Evolutionary conservation across 2,329 filamentous ascomycete species (phyloP), one percentile per base, ranked within the genome.

Genomic region (Aureobasidium sp.): DNA sequence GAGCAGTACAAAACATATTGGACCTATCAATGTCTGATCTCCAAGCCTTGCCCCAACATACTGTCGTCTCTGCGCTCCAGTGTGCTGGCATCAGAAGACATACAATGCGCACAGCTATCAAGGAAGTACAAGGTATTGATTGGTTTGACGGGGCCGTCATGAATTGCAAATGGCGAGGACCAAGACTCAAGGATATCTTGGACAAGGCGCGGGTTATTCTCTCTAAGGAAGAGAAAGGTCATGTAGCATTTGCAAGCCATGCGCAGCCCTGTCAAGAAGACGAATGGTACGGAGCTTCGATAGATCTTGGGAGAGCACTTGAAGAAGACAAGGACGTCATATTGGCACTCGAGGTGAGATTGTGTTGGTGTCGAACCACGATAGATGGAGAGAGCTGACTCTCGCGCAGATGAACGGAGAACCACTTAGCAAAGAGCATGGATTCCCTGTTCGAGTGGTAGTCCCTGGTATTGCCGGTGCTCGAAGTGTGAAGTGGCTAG

Each of bases 401-500:
- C 5, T 29, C 32, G 36, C 46, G 78, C 39, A 79, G 52, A 89
- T 89, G 87, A 89, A 89, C 65, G 85, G 83, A 55, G 70, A 80
- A 62, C 77, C 83, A 0, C 75, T 89, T 1, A 84, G 85, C 0
- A 79, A 79, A 1, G 86, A 88, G 63, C 87, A 89, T 67, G 87
- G 87, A 0, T 88, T 80, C 66, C 87, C 87, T 0, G 62, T 70
- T 50, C 63, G 67, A 12, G 66, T 67, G 2, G 56, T 70, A 3
- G 68, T 70, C 1, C 84, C 86, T 0, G 87, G 87, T 0, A 81
- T 84, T 56, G 86, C 88, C 1, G 87, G 85, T 0, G 87, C 86
- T 0, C 79, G 86, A 1, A 85, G 82, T 6, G 86, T 88, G 66
- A 89, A 89, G 69, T 89, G 86, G 87, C 75, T 89, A 1, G 84